Base-by-base conservation (phyloP, 2,329 filamentous ascomycete species). In the Phialocephala subalpina region DNA sequence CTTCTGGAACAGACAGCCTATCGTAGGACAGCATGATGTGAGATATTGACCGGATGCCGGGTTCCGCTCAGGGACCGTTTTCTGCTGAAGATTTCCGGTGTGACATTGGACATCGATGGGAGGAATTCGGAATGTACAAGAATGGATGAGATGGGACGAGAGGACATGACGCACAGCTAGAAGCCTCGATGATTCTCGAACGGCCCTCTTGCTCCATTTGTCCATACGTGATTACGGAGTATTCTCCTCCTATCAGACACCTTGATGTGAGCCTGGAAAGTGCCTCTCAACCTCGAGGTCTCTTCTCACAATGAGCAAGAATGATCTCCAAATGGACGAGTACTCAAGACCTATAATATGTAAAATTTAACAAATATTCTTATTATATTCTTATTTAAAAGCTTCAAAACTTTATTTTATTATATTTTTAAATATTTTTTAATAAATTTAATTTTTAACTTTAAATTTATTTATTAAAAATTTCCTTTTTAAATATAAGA, bases 21-120 rank as follows among this genome's bases (percentile, higher is more conserved):
- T 55, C 14, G 62, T 67, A 40, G 63, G 62, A 69, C 67, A 55
- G 38, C 62, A 63, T 58, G 22, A 67, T 68, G 62, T 62, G 62
- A 62, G 62, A 47, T 58, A 63, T 58, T 29, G 38, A 29, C 16
- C 40, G 58, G 42, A 52, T 22, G 27, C 16, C 38, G 18, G 42
- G n/a, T 49, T 29, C 38, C 36, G 53, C 20, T 49, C 38, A 58
- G 53, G 53, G 29, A 49, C 20, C 47, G 27, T 38, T 55, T 63
- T 38, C 22, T 33, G 33, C 20, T 57, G 18, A 38, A 40, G 20
- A 14, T 20, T 6, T 38, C n/a, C 18, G 16, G 55, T 57, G 55
- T 38, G 33, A 57, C 55, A 22, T 57, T 38, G 55, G 35, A 57
- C 52, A 56, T 20, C 55, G 20, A 38, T 57, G 29, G 55, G 18